Conservation (phyloP, 805 yeast species). For the Candida wancherniae region DNA sequence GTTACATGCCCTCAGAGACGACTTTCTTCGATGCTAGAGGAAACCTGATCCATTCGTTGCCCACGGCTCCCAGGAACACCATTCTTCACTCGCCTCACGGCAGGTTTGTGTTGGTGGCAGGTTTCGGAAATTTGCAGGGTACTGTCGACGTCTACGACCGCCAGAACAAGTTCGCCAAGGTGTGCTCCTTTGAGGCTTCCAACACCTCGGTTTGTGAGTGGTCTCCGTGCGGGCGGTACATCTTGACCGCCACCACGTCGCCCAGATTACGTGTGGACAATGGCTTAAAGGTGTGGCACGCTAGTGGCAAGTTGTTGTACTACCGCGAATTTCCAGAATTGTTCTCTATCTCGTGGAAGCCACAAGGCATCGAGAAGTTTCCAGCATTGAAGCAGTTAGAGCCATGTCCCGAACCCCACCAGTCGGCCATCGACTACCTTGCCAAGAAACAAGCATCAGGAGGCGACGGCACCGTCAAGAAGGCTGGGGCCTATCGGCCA, state of each 20-base stretch:
- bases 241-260: conserved; percentile 93
- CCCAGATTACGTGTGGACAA: conserved; percentile 97
- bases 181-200: conserved; percentile 81
- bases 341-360: conserved; percentile 80
- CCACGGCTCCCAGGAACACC: conserved; percentile 86
- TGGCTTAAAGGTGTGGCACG: conserved; percentile 92
- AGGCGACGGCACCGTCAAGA: conserved; percentile 35
- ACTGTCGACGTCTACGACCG: conserved; percentile 93
- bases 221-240: conserved; percentile 94
- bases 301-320: conserved; percentile 74
- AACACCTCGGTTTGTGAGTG: conserved; percentile 96
- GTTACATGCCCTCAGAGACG: conserved; percentile 96
- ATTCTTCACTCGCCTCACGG: conserved; percentile 92
- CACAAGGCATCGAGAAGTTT: conserved; percentile 49
- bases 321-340: conserved; percentile 79
- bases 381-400: conserved; percentile 48
- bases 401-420: conserved; percentile 64
- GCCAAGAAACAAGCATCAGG: conserved; percentile 35
- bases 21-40: conserved; percentile 94
- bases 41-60: conserved; percentile 73
- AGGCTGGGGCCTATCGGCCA: conserved; percentile 91
- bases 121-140: conserved; percentile 97
- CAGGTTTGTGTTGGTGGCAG: conserved; percentile 85
- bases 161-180: conserved; percentile 73
- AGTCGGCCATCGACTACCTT: conserved; percentile 58